Conservation (phyloP, 331 rosid species). For the Acacia pycnantha region DNA sequence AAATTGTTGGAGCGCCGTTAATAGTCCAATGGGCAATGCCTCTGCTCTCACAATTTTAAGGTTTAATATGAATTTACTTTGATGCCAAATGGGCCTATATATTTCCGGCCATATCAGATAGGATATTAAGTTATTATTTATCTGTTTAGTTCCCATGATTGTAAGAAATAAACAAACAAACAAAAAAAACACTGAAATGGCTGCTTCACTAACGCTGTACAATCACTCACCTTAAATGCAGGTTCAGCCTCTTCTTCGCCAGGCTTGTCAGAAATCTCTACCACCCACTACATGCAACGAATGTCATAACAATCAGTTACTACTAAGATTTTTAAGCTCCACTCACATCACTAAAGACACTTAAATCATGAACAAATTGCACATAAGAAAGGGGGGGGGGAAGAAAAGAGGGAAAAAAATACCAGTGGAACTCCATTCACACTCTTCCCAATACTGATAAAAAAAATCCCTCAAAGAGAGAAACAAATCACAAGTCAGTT, state of each 20-base stretch:
- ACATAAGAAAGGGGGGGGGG: neutral
- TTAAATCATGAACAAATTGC: constrained; percentile 19
- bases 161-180: too few relatives aligned
- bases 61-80: too few relatives aligned
- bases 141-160: too few relatives aligned
- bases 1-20: neutral
- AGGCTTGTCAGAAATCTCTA: constrained; percentile 96
- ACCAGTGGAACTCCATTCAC: constrained; percentile 94
- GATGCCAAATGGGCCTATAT: too few relatives aligned
- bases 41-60: too few relatives aligned
- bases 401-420: constrained; percentile 14
- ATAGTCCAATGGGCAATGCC: too few relatives aligned
- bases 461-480: constrained; percentile 67
- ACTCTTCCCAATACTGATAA: constrained; percentile 86
- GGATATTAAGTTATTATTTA: too few relatives aligned
- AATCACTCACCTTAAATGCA: constrained; percentile 85
- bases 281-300: constrained; percentile 69
- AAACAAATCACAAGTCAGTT: constrained; percentile 60
- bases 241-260: constrained; percentile 89
- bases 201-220: constrained; percentile 4
- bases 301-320: constrained; percentile 19
- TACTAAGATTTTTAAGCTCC: constrained; percentile 12
- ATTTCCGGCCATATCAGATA: too few relatives aligned
- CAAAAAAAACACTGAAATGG: neutral
- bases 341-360: neutral